Conservation (phyloP, 2,329 filamentous ascomycete species). For the Colletotrichum caudatum region DNA sequence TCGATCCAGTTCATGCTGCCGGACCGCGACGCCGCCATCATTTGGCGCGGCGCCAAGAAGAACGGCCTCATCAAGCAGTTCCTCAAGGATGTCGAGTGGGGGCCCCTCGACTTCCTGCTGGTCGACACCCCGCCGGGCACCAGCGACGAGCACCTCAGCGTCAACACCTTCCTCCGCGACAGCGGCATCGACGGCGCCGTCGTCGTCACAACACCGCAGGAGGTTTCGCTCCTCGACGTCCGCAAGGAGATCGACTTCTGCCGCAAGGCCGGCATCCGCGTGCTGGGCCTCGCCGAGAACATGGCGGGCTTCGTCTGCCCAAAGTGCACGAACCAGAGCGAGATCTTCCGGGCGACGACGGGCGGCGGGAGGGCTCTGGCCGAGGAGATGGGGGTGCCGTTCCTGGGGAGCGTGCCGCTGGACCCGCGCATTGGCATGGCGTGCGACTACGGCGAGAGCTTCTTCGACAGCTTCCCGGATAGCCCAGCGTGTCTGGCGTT, state of each 20-base stretch:
- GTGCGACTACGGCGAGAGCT: constrained; percentile 97
- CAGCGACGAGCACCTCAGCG: constrained; percentile 92
- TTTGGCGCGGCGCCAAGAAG: constrained; percentile 98
- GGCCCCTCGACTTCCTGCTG: constrained; percentile 90
- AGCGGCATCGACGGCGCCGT: constrained; percentile 94
- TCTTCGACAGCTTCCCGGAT: constrained; percentile 92
- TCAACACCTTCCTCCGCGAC: constrained; percentile 91
- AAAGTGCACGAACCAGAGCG: constrained; percentile 82
- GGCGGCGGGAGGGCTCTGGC: constrained; percentile 86
- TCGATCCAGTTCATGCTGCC: constrained; percentile 99
- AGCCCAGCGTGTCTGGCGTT: constrained; percentile 90
- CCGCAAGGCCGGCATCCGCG: constrained; percentile 88
- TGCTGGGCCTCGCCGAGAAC: constrained; percentile 94
- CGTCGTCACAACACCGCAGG: constrained; percentile 93
- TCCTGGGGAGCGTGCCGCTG: constrained; percentile 88
- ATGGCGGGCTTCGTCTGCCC: constrained; percentile 98
- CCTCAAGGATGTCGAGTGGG: constrained; percentile 97
- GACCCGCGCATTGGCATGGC: constrained; percentile 96
- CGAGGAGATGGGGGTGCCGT: constrained; percentile 87
- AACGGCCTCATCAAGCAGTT: constrained; percentile 99
- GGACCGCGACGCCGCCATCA: constrained; percentile 91
- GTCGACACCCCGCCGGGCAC: constrained; percentile 97
- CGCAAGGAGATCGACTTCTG: constrained; percentile 99
- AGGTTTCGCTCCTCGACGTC: constrained; percentile 91
- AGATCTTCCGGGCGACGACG: constrained; percentile 93